Evolutionary conservation across 345 rosid genomes (phyloP).

Genomic region (Euphorbia pulcherrima): DNA sequence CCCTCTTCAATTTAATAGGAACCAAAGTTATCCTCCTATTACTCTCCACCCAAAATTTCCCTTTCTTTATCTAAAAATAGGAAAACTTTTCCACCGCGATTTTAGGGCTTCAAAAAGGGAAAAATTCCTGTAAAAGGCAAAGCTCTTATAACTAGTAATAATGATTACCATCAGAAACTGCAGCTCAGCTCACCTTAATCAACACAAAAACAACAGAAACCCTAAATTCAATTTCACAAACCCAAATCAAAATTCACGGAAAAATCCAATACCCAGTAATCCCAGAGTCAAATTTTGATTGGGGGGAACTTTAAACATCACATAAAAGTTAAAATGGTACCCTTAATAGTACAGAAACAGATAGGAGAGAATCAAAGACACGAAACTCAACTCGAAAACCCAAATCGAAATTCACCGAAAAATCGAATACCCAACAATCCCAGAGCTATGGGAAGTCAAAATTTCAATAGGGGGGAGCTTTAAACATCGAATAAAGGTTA

Average conservation of each 20-base stretch:
- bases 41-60: constrained; percentile 36
- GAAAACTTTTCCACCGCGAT: constrained; percentile 35
- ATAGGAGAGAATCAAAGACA: neutral
- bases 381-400: neutral
- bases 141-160: neutral
- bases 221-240: neutral
- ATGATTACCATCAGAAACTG: neutral
- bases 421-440: neutral
- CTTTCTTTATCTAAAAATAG: constrained; percentile 6
- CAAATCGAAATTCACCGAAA: neutral
- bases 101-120: constrained; percentile 25
- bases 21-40: constrained; percentile 21
- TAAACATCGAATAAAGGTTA: neutral
- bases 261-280: neutral
- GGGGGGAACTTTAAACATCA: neutral
- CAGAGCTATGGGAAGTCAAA: neutral
- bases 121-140: constrained; percentile 23
- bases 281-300: neutral
- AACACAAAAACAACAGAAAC: neutral
- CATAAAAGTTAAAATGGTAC: neutral
- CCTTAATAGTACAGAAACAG: neutral
- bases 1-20: constrained; percentile 27
- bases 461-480: neutral
- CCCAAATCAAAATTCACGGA: neutral
- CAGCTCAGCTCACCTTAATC: neutral